These are phyloP conservation scores for Amylostereum areolatum DNA, from an alignment of 1,284 basidiomycete genomes.

Conservation along the genomic window DNA sequence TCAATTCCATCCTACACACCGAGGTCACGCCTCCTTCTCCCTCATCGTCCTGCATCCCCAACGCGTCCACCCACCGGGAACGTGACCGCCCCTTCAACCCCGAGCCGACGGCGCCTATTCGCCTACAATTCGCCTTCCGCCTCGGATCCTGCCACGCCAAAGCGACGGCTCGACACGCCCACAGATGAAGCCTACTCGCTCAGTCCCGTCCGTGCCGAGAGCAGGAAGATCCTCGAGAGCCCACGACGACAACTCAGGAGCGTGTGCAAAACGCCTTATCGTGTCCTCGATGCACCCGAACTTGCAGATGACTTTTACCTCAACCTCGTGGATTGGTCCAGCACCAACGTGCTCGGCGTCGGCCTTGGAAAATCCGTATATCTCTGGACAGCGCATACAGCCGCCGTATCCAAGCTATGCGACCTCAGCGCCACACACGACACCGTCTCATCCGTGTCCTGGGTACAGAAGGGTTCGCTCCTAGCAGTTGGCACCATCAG, in stretches of 20 bases:
- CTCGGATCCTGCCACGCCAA: conserved; percentile 52
- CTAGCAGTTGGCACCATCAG: conserved; percentile 90
- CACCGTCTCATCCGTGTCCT: conserved; percentile 80
- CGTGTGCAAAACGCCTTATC: conserved; percentile 94
- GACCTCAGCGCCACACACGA: conserved; percentile 65
- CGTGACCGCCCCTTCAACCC: conserved; percentile 50
- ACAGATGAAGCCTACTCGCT: conserved; percentile 86
- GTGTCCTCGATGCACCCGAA: conserved; percentile 96
- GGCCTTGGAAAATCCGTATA: conserved; percentile 92
- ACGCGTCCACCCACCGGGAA: conserved; percentile 37
- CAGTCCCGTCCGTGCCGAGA: conserved; percentile 84
- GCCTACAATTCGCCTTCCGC: conserved; percentile 59
- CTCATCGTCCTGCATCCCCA: conserved; percentile 54
- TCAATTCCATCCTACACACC: conserved; percentile 65
- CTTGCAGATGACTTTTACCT: conserved; percentile 98
- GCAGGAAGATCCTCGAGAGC: conserved; percentile 78
- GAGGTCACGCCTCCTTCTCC: conserved; percentile 68
- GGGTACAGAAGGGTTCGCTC: conserved; percentile 89
- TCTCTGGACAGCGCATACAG: conserved; percentile 94
- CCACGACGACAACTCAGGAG: conserved; percentile 78
- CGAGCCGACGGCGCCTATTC: conserved; percentile 62
- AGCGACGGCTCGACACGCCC: conserved; percentile 63
- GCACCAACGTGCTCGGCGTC: conserved; percentile 91
- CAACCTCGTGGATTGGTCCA: conserved; percentile 97
- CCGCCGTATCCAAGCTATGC: conserved; percentile 87